Evolutionary conservation across 257 asterid species (phyloP).

Genomic region (Primulina huaijiensis): DNA sequence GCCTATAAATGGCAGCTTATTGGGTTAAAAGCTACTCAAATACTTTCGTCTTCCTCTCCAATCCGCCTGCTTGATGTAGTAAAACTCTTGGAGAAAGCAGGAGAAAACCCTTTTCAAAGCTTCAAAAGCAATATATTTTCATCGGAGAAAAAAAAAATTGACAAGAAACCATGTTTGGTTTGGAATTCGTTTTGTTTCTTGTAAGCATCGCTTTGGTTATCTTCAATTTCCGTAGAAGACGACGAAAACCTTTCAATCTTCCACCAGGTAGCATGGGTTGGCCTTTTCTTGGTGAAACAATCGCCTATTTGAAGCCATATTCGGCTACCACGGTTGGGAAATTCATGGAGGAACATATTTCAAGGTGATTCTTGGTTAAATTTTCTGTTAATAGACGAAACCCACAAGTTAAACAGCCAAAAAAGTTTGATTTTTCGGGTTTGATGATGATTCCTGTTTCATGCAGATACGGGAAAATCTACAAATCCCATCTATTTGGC

Average conservation of each 20-base stretch:
- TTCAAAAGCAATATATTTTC: conserved; percentile 24
- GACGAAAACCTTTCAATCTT: conserved; percentile 43
- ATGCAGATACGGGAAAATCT: conserved; percentile 77
- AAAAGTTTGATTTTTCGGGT: not conserved
- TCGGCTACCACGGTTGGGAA: conserved; percentile 64
- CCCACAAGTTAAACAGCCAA: not conserved
- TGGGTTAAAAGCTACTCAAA: conserved; percentile 30
- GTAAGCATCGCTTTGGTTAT: conserved; percentile 36
- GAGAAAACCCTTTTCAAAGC: not conserved
- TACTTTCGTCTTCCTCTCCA: conserved; percentile 25
- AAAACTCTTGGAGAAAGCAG: not conserved
- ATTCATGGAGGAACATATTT: conserved; percentile 84
- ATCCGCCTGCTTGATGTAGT: conserved; percentile 25
- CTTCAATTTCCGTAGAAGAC: conserved; percentile 34
- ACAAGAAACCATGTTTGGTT: conserved; percentile 41
- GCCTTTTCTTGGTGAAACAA: conserved; percentile 91
- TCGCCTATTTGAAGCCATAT: conserved; percentile 70
- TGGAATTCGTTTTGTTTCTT: conserved; percentile 45
- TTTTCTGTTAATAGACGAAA: not conserved
- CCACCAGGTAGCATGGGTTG: conserved; percentile 95
- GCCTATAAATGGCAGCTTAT: conserved; percentile 34
- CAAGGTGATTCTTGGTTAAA: conserved; percentile 41
- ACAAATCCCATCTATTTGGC: conserved; percentile 81
- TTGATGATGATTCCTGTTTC: not conserved
- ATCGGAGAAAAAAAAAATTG: conserved; percentile 1